Evolutionary conservation across 805 yeast species (phyloP).

Genomic region (Pichia occidentalis): DNA sequence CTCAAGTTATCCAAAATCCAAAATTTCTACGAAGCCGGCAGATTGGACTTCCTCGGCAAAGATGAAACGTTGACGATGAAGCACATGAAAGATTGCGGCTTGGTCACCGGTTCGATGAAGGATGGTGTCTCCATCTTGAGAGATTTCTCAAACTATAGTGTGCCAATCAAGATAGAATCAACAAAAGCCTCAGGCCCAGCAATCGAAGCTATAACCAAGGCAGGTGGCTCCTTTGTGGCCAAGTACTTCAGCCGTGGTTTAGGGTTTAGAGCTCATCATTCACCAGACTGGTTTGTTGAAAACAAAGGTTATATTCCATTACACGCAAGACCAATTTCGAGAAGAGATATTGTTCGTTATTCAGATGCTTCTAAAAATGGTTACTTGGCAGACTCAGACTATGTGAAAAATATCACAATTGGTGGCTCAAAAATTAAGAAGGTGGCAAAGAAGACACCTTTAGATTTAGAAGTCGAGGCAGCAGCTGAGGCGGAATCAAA

Average conservation of each 20-base stretch:
- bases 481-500: conserved; percentile 7
- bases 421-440: conserved; percentile 16
- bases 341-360: conserved; percentile 76
- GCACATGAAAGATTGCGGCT: conserved; percentile 67
- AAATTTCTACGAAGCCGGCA: conserved; percentile 60
- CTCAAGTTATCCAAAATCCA: conserved; percentile 67
- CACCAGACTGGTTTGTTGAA: conserved; percentile 62
- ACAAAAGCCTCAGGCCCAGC: conserved; percentile 74
- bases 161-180: conserved; percentile 74
- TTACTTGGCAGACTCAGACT: conserved; percentile 41
- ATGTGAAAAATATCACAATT: conserved; percentile 30
- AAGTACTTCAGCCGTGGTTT: conserved; percentile 56
- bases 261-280: conserved; percentile 66
- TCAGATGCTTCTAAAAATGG: conserved; percentile 69
- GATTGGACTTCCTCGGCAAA: conserved; percentile 44
- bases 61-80: conserved; percentile 69
- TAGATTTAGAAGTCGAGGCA: conserved; percentile 21
- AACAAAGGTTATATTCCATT: conserved; percentile 78
- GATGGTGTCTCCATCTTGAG: conserved; percentile 83
- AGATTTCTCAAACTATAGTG: conserved; percentile 38
- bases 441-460: conserved; percentile 18
- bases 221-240: conserved; percentile 72
- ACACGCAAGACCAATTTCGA: conserved; percentile 77
- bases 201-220: conserved; percentile 59
- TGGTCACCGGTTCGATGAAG: conserved; percentile 61